Conservation (phyloP, 2,329 filamentous ascomycete species). For the Chaetomium sp. region DNA sequence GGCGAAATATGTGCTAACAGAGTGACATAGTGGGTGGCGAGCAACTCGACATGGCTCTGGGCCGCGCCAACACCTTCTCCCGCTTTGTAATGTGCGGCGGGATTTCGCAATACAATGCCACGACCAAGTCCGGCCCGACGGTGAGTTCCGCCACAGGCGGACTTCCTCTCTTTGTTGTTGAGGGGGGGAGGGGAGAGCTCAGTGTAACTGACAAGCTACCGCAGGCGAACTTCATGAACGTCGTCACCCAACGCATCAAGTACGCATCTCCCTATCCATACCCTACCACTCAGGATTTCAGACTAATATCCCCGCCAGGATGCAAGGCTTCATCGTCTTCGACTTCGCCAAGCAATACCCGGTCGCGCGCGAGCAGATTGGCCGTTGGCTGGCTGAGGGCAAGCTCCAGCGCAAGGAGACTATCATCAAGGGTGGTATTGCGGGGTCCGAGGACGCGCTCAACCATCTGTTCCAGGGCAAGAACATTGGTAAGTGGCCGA, state of each 20-base stretch:
- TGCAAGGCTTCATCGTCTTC: constrained; percentile 69
- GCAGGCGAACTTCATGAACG: constrained; percentile 26
- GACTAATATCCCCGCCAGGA: constrained; percentile 23
- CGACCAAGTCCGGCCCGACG: constrained; percentile 48
- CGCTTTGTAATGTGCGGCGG: constrained; percentile 66
- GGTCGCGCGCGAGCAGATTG: constrained; percentile 53
- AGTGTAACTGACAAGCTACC: constrained; percentile 7
- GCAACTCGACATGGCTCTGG: constrained; percentile 60
- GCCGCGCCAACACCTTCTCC: constrained; percentile 53
- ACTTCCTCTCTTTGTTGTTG: neutral
- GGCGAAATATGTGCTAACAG: neutral
- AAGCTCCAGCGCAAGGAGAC: constrained; percentile 67
- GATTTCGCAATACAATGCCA: constrained; percentile 63
- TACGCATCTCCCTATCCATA: constrained; percentile 30
- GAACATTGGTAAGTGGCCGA: constrained; percentile 51
- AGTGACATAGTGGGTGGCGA: constrained; percentile 55
- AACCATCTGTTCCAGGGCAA: constrained; percentile 58
- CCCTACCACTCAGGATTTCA: constrained; percentile 20
- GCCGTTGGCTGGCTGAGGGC: constrained; percentile 63
- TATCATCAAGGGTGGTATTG: constrained; percentile 62
- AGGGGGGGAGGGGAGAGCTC: neutral
- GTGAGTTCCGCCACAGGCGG: constrained; percentile 25
- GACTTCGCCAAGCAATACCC: constrained; percentile 56
- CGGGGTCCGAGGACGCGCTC: constrained; percentile 56
- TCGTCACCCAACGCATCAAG: constrained; percentile 39